Evolutionary conservation across 441 rosid species (phyloP), one percentile per base, ranked within the genome.

Genomic region (Cnidoscolus chayamansa): DNA sequence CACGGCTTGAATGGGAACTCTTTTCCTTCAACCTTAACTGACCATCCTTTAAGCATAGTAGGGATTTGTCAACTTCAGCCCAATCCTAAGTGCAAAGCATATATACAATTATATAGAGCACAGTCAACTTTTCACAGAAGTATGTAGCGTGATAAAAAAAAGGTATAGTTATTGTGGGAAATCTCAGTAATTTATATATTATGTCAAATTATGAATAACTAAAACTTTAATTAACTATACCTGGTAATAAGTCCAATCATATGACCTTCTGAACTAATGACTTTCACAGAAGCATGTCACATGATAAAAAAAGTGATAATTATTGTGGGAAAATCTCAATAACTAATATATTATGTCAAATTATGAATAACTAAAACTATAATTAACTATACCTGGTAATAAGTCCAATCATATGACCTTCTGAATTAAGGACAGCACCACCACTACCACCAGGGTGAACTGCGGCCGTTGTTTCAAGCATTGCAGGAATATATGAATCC

Each of bases 371-470:
- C 45, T 40, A 40, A 5, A 40, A 40, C 7, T 3, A 3, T 5
- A 40, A 40, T 40, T 47, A 16, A 67, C 48, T 11, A 10, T 78
- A 95, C 99, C 98, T 91, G 67, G 98, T 93, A 72, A 93, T 90
- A 77, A 95, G 97, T 77, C 97, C 99, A 74, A 95, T 86, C 97
- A 95, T 90, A 73, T 78, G 81, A 72, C 97, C 97, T 59, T 81
- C 81, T n/a, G 86, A 84, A 81, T 91, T 89, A 81, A 90, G 81
- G 72, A 93, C 92, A 65, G 97, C 96, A 74, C 97, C 97, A 37
- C 99, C 98, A 79, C 98, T 95, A 17, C 95, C 92, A 76, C 98
- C 98, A 7, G 97, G 93, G 78, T 93, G 92, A 72, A 95, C 94
- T 68, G 98, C 88, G 81, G 98, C 97, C 6, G 98, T 96, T 54